Evolutionary conservation across 2,329 filamentous ascomycete genomes (phyloP), one percentile per base, ranked within the genome.

Genomic region (Fusarium brachygibbosum): DNA sequence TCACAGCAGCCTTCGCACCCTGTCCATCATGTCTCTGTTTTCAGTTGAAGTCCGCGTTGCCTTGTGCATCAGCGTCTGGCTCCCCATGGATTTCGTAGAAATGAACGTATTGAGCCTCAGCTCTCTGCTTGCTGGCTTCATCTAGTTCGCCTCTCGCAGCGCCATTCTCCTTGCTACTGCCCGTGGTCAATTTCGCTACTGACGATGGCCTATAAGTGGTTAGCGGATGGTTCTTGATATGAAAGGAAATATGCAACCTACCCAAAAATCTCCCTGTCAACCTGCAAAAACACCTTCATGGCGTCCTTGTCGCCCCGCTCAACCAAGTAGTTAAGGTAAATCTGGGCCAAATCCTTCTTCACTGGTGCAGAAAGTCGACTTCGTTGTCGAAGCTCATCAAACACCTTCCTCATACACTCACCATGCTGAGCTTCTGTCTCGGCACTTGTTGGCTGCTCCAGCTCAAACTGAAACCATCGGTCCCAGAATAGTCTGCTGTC

Each of bases 401-500:
- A 89, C 14, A 98, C 91, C 54, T 90, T 86, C 81, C 93, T 93
- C 76, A 98, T 89, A n/a, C 90, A 90, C 69, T 89, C 84, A 53
- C 90, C 88, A 58, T 93, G 88, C 58, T 88, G 82, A 2, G 83
- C 73, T 75, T 95, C 92, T 4, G 86, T 84, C 50, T 89, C 87
- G 2, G 84, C 81, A 65, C 83, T 90, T 2, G 90, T 91, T 13
- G 93, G 91, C 78, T 97, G 94, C 58, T 92, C 89, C 49, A 97
- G 84, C 82, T 99, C 96, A 76, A 99, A 97, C 61, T 91, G 84
- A 56, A 98, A 87, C 84, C 94, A 98, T 75, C 88, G 92, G 72
- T 90, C 85, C 95, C 96, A 99, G 84, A 98, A 98, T 42, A 92
- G 85, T 34, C 90, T 88, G 78, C 94, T 97, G 76, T 96, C 93